phyloP scores from a whole-genome alignment of 1,139 yeast genomes.

The Geotrichum cucujoidarum region DNA sequence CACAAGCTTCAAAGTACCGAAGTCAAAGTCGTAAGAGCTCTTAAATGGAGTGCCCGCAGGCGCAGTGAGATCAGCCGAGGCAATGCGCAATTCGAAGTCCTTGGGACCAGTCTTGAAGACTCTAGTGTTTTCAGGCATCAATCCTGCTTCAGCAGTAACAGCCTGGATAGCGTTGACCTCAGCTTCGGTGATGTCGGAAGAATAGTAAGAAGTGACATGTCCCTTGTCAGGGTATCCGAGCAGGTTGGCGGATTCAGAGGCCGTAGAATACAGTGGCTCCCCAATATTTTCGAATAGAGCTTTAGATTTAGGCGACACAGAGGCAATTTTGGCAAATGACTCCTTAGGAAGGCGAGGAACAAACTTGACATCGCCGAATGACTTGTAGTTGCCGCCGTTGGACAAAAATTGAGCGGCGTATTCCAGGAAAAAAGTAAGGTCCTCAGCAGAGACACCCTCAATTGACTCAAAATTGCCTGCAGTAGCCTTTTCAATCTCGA shows the following conservation, averaged over 20 bases:
- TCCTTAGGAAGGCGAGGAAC: slow-evolving; percentile 55
- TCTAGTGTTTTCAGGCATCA: slow-evolving; percentile 82
- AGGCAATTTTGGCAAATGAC: slow-evolving; percentile 48
- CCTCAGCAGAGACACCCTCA: slow-evolving; percentile 21
- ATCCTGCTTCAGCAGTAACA: slow-evolving; percentile 54
- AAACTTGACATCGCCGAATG: slow-evolving; percentile 84
- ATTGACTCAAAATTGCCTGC: slow-evolving; percentile 48
- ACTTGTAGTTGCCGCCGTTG: slow-evolving; percentile 81
- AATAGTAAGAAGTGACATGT: slow-evolving; percentile 69
- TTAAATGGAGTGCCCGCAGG: slow-evolving; percentile 27
- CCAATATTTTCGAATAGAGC: slow-evolving; percentile 45
- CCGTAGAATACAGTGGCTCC: slow-evolving; percentile 49
- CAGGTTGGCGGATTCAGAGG: slow-evolving; percentile 44
- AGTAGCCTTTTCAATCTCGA: slow-evolving; percentile 50
- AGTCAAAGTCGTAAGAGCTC: slow-evolving; percentile 25
- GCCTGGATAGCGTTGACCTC: slow-evolving; percentile 65
- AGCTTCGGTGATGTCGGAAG: slow-evolving; percentile 48
- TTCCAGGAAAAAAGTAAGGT: slow-evolving; percentile 52
- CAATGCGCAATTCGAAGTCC: slow-evolving; percentile 31
- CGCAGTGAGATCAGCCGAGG: slow-evolving; percentile 28
- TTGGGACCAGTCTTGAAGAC: slow-evolving; percentile 40
- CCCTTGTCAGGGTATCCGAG: slow-evolving; percentile 79
- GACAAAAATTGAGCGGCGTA: slow-evolving; percentile 75
- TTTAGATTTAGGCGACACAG: slow-evolving; percentile 38
- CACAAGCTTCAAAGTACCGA: slow-evolving; percentile 49